Conservation (phyloP, 169 alveolate species). For the Besnoitia besnoiti region DNA sequence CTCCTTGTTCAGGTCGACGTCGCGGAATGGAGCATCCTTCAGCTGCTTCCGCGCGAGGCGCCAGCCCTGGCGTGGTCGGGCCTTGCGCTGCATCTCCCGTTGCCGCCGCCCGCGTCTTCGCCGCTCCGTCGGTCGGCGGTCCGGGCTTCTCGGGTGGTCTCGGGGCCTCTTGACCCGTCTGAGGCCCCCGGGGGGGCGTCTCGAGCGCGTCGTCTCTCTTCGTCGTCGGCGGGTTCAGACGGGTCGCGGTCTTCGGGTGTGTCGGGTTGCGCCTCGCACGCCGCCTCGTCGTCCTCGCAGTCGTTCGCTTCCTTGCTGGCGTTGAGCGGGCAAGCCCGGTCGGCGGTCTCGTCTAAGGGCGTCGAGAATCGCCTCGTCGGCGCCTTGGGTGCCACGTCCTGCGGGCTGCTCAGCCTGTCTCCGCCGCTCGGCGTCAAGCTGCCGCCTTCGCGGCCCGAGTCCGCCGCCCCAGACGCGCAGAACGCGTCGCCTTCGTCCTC, state of each 20-base stretch:
- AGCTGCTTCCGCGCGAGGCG: not conserved
- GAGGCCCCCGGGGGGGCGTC: no score
- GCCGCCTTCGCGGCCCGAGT: not conserved
- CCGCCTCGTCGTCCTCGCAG: not conserved
- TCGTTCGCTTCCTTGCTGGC: not conserved
- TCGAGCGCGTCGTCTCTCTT: not conserved
- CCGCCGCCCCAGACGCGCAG: no score
- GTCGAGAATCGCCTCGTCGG: no score
- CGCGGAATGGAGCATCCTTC: slow-evolving; percentile 12
- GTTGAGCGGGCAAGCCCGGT: no score
- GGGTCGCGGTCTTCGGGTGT: no score
- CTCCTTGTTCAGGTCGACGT: not conserved
- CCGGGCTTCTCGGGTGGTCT: not conserved
- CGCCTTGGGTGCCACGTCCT: no score
- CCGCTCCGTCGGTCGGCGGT: not conserved
- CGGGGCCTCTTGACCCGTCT: not conserved
- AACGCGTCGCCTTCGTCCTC: not conserved
- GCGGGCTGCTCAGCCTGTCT: no score
- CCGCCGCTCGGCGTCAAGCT: no score
- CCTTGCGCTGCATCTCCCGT: not conserved
- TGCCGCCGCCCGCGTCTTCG: not conserved
- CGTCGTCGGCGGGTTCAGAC: not conserved
- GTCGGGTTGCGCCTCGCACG: no score
- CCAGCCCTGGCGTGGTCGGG: not conserved
- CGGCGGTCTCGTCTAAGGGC: no score